Base-by-base conservation (phyloP, 352 stramenopile species). In the Achlya hypogyna region DNA sequence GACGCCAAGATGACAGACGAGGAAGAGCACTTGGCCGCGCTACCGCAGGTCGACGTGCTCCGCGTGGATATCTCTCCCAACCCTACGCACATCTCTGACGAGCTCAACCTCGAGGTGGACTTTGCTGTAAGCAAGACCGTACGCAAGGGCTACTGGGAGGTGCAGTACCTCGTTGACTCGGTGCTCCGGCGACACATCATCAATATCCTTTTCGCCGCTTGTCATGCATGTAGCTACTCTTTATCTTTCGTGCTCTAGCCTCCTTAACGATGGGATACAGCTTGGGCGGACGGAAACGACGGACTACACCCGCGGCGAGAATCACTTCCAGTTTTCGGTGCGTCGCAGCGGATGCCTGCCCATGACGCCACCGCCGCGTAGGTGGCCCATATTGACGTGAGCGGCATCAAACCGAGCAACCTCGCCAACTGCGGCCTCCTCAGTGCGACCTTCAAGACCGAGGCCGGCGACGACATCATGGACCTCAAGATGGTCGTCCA, bases 401-500 rank as follows among this genome's bases (percentile, higher is more conserved):
- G 69, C 0, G 74, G 72, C 38, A 93, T 96, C 69, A 69, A 93
- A 59, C 78, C 87, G 25, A 93, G 84, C 64, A 84, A 93, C 51
- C 75, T 93, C 42, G 86, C 81, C 54, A 96, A 96, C 73, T 96
- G 87, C 70, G 86, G 87, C n/a, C 69, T 96, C 53, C 74, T 96
- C 38, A 88, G 85, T 31, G 85, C 85, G n/a, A 78, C 84, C 3
- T 88, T 96, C 62, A 88, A 86, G 65, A 71, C 85, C 66, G 70
- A 82, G 27, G 72, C 81, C 18, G 83, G 81, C 53, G 8, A 38
- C 20, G 78, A 88, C 27, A 91, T 96, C 66, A 73, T 92, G 54
- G 83, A 91, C 54, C 73, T 96, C 45, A 94, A 94, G 67, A 92
- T 94, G 84, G 87, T 96, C 59, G 79, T 93, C 51, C 85, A 96